Conservation (phyloP, 2,329 filamentous ascomycete species). For the Chaetomiaceae sp. region DNA sequence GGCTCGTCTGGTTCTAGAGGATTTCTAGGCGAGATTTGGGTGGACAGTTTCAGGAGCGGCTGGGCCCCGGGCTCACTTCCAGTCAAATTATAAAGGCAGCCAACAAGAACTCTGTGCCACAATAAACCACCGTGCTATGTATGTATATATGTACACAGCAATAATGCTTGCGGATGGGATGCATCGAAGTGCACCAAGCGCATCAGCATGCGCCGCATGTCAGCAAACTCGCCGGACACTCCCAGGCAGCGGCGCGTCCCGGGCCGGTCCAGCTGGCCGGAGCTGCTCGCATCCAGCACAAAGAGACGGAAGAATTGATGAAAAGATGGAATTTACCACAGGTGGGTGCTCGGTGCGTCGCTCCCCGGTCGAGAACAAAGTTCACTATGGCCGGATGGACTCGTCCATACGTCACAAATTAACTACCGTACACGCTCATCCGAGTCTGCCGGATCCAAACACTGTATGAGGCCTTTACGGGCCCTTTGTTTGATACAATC, state of each 20-base stretch:
- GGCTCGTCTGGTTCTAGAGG: background rate
- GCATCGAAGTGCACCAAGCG: background rate
- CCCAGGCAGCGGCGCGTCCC: no score
- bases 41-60: conserved; percentile 2
- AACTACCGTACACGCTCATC: background rate
- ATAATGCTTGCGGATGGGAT: no score
- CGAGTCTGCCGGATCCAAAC: background rate
- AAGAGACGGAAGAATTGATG: background rate
- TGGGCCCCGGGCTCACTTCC: background rate
- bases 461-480: background rate
- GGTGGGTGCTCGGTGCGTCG: no score
- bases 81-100: background rate
- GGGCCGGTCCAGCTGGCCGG: background rate
- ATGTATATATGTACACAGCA: no score
- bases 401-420: background rate
- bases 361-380: background rate
- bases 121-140: no score
- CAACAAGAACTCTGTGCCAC: background rate
- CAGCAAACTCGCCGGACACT: background rate
- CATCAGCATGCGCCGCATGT: background rate
- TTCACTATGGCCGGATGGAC: background rate
- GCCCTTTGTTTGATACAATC: background rate
- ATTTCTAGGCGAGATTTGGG: conserved; percentile 16
- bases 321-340: background rate
- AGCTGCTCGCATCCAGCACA: background rate